Conservation (phyloP, 495 filamentous ascomycete species). For the Talaromyces adpressus region DNA sequence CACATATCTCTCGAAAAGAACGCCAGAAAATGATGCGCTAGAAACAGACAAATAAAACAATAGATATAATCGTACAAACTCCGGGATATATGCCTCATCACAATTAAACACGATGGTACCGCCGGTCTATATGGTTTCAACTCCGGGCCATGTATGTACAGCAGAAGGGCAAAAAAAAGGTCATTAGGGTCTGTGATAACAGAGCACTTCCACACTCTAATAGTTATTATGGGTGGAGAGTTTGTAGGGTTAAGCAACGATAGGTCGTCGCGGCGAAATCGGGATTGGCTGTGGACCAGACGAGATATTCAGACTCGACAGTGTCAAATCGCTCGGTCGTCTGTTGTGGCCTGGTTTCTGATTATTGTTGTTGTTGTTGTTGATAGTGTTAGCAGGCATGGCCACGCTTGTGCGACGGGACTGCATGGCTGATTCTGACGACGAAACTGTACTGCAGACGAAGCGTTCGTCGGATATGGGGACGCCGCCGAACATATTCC, state of each 20-base stretch:
- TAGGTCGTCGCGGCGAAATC: constrained; percentile 32
- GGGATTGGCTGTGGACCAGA: constrained; percentile 37
- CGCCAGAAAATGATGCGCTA: background rate
- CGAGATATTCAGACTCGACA: constrained; percentile 32
- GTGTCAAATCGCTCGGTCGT: constrained; percentile 27
- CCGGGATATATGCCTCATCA: background rate
- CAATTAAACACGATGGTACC: background rate
- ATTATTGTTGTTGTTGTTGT: constrained; percentile 14
- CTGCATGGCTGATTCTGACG: constrained; percentile 17
- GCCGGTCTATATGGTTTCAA: background rate
- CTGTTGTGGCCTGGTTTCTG: constrained; percentile 17
- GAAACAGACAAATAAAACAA: background rate
- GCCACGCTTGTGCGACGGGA: constrained; percentile 3
- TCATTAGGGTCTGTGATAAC: constrained; percentile 5
- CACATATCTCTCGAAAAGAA: background rate
- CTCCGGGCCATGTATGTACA: constrained; percentile 4
- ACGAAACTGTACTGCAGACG: constrained; percentile 31
- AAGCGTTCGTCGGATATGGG: constrained; percentile 39
- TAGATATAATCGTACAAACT: constrained; percentile 2
- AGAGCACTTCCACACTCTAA: background rate
- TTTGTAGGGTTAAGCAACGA: constrained; percentile 24
- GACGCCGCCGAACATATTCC: constrained; percentile 40
- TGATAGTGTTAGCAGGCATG: constrained; percentile 9
- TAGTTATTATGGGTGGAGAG: too few species aligned
- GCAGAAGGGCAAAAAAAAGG: background rate